Percentiles rank a stretch among this genome's conserved stretches.
phyloP scores from a whole-genome alignment of 441 rosid genomes.

The Sinapis alba region DNA sequence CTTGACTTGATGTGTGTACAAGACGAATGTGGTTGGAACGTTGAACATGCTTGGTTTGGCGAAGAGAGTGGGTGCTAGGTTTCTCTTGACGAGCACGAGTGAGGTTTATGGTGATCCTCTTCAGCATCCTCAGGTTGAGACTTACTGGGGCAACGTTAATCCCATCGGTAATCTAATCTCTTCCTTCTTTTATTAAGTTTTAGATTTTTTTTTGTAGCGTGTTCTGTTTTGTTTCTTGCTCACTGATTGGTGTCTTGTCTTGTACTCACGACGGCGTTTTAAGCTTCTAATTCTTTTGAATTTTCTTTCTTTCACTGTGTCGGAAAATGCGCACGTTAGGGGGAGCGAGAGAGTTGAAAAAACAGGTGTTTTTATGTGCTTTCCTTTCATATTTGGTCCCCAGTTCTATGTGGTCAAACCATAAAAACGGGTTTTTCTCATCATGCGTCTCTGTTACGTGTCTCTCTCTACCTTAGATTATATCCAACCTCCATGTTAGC shows the following conservation, averaged over 20 bases:
- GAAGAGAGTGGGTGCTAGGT: slow-evolving; percentile 78
- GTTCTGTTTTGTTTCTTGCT: neutral
- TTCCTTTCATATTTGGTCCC: slow-evolving; percentile 34
- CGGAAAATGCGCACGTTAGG: slow-evolving; percentile 38
- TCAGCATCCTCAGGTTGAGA: slow-evolving; percentile 82
- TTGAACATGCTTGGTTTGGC: slow-evolving; percentile 84
- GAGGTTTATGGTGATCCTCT: slow-evolving; percentile 88
- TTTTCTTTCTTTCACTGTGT: neutral
- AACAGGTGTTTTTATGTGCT: slow-evolving; percentile 30
- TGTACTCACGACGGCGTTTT: slow-evolving; percentile 17
- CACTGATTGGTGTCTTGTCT: neutral
- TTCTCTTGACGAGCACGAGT: slow-evolving; percentile 75
- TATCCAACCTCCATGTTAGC: slow-evolving; percentile 11
- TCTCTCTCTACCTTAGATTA: slow-evolving; percentile 18
- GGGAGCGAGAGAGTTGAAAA: neutral
- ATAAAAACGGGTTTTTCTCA: slow-evolving; percentile 21
- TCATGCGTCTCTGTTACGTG: slow-evolving; percentile 37
- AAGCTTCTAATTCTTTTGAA: neutral
- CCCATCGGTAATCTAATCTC: slow-evolving; percentile 56
- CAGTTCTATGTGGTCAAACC: slow-evolving; percentile 27
- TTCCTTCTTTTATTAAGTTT: neutral
- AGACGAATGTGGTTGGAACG: slow-evolving; percentile 88
- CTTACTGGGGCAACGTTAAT: slow-evolving; percentile 89
- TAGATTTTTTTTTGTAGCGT: neutral
- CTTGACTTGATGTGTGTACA: slow-evolving; percentile 49